Evolutionary conservation across 2,329 filamentous ascomycete genomes (phyloP), one percentile per base, ranked within the genome.

Genomic region (Colletotrichum theobromicola): DNA sequence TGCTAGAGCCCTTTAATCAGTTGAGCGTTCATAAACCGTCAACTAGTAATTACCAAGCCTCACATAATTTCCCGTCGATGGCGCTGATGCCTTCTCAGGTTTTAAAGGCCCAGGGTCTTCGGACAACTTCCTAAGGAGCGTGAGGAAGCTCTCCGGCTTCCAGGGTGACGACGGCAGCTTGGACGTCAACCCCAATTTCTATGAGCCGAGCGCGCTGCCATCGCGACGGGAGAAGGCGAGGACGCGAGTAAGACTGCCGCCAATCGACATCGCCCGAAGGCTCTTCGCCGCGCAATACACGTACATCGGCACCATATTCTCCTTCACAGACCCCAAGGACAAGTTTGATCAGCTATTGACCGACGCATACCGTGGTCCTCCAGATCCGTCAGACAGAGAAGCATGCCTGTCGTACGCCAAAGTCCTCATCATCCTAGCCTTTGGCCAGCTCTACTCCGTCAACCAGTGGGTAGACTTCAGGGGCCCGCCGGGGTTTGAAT

Each of bases 301-400:
- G 37, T 90, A 89, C 69, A 90, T 91, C 21, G 89, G 89, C 13
- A 90, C 89, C 16, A 91, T 91, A 12, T 90, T 91, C 74, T 86
- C 87, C 13, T 88, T 90, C 58, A 85, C 87, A 0, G 85, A 87
- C 30, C 87, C 87, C 4, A 77, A 76, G 1, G 78, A 82, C 5
- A 79, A 84, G 18, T 90, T 90, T 67, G 87, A 90, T 73, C 77
- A 80, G 42, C 82, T 86, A 30, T 81, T 90, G 1, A 75, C 83
- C 16, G 79, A 83, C 32, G 85, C 87, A 5, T 90, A 90, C 69
- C 80, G 81, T 10, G 82, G 84, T 3, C 81, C 82, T 2, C 84
- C 84, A 0, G 84, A 89, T 60, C 80, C 85, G 3, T 77, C 81
- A 0, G 86, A 89, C 64, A 82, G 82, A 24, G 85, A 89, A 35